Percentiles rank a stretch among this genome's conserved stretches.
Conservation (phyloP, 2,329 filamentous ascomycete genomes). For the Pyricularia pennisetigena region DNA sequence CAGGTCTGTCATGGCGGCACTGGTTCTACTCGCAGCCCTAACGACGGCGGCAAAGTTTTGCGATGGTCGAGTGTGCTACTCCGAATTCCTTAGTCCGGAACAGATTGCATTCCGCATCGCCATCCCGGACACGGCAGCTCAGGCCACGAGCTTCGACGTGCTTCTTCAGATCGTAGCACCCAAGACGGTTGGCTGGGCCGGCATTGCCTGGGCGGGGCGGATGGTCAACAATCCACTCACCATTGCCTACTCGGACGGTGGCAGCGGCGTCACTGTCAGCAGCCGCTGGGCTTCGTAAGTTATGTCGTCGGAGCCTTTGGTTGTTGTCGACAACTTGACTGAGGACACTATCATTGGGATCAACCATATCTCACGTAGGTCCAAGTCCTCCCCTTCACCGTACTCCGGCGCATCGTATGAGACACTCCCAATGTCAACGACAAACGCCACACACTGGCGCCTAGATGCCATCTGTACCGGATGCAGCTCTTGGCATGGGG, state of each 20-base stretch:
- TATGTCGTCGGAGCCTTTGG: neutral
- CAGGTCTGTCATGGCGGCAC: conserved; percentile 9
- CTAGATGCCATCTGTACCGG: conserved; percentile 27
- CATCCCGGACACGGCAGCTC: conserved; percentile 19
- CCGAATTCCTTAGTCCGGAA: conserved; percentile 16
- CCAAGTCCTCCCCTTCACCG: conserved; percentile 13
- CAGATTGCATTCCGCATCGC: conserved; percentile 17
- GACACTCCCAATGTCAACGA: conserved; percentile 20
- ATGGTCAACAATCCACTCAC: conserved; percentile 32
- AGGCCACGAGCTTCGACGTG: conserved; percentile 21
- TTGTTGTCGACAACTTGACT: no score
- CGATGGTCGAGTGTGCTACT: conserved; percentile 19
- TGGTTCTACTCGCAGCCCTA: conserved; percentile 10
- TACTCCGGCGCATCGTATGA: conserved; percentile 23
- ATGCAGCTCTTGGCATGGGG: conserved; percentile 23
- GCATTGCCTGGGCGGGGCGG: conserved; percentile 27
- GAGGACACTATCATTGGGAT: no score
- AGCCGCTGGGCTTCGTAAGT: conserved; percentile 26
- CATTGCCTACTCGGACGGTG: conserved; percentile 26
- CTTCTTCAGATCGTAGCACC: conserved; percentile 28
- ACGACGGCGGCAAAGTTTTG: conserved; percentile 16
- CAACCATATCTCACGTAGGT: neutral
- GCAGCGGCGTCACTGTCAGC: conserved; percentile 21
- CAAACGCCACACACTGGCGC: conserved; percentile 30
- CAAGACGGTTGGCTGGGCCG: conserved; percentile 28